Evolutionary conservation across 805 yeast species (phyloP), one percentile per base, ranked within the genome.

Genomic region (Candida alai): DNA sequence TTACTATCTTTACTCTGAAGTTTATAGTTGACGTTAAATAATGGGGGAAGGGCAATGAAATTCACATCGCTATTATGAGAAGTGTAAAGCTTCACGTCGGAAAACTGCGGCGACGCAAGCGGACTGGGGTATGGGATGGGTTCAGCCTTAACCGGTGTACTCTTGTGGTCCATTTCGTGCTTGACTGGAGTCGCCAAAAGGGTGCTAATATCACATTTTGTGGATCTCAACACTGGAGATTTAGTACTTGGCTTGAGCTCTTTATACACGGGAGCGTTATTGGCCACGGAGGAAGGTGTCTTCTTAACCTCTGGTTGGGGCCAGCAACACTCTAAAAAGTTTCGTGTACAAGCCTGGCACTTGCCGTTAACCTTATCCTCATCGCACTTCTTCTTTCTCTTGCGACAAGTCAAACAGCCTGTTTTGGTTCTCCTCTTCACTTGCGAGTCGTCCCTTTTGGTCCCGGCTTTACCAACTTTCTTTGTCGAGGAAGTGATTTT

Each of bases 351-450:
- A 5, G 60, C 70, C 44, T 65, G 68, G 44, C 73, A 67, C 42
- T 67, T 67, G 5, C 72, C 72, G 37, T 58, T 59, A 7, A 54
- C 60, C 21, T 47, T 60, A 24, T 56, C 54, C 42, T 74, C 75
- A 46, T 77, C 82, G 54, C 84, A 78, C 59, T 78, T 78, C 60
- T 79, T 69, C 57, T 78, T 79, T 47, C 83, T 68, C 41, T 72
- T 68, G 34, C 84, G 65, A 52, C 86, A 79, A 30, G 78, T 76
- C 41, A 76, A 61, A 46, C 83, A 77, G 4, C 77, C 77, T 4
- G 76, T 68, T 40, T 70, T 64, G 5, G 72, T 67, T 47, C 76
- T 51, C 42, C 51, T 50, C 35, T 49, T 47, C 24, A 24, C 41
- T 30, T 33, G 34, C 18, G 28, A 19, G 49, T 45, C 6, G 47